These are phyloP conservation scores for Argentina anserina DNA, from an alignment of 306 rosid species.

Conservation along the genomic window DNA sequence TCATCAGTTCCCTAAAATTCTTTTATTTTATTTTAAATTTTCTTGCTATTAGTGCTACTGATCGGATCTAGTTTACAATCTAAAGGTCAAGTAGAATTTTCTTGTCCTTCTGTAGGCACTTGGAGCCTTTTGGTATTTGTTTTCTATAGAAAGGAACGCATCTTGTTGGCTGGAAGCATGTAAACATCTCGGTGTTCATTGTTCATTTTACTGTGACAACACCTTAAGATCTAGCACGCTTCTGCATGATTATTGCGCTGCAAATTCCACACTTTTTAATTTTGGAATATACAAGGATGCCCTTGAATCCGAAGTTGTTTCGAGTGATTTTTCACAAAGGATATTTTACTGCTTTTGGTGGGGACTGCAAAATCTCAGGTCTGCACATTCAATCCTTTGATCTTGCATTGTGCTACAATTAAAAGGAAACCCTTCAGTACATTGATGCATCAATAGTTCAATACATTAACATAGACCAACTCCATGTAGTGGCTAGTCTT, in stretches of 20 bases:
- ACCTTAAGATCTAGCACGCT: background rate
- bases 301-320: background rate
- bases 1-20: too few relatives aligned
- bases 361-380: constrained; percentile 21
- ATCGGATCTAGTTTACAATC: too few relatives aligned
- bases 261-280: constrained; percentile 2
- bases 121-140: constrained; percentile 26
- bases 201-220: background rate
- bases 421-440: too few relatives aligned
- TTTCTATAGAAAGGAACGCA: background rate
- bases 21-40: too few relatives aligned
- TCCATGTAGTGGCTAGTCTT: too few relatives aligned
- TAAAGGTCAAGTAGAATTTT: too few relatives aligned
- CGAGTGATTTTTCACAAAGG: constrained; percentile 2
- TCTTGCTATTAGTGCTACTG: too few relatives aligned
- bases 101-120: too few relatives aligned
- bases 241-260: background rate
- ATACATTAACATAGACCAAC: too few relatives aligned
- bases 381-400: too few relatives aligned
- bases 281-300: constrained; percentile 19
- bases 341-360: constrained; percentile 29
- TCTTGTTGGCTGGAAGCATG: constrained; percentile 8
- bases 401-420: too few relatives aligned
- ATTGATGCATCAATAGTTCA: too few relatives aligned
- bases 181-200: background rate